A percentile compares a stretch with the other conserved stretches of the same genome.
Conservation (phyloP, 176 grass and related monocot genomes). For the Aegilops longissima region DNA sequence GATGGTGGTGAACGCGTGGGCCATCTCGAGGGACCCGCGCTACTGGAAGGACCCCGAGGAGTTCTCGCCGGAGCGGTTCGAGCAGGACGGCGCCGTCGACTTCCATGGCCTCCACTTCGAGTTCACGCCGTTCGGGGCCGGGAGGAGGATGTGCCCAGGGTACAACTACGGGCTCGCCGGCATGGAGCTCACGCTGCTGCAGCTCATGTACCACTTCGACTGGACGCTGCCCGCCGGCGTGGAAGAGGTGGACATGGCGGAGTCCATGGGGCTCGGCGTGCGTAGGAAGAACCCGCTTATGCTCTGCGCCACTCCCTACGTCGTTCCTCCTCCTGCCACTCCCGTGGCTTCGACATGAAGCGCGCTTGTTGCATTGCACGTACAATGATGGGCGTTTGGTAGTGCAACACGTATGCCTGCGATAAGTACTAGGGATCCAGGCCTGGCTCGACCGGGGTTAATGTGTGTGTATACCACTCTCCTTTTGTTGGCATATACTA, state of each 20-base stretch:
- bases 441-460: too few species aligned
- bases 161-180: conserved; percentile 38
- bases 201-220: conserved; percentile 40
- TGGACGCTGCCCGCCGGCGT: conserved; percentile 35
- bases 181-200: conserved; percentile 32
- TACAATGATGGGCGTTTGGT: too few species aligned
- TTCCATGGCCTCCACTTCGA: conserved; percentile 36
- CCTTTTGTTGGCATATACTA: too few species aligned
- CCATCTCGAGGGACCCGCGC: conserved; percentile 32
- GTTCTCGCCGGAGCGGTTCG: conserved; percentile 49
- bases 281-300: conserved; percentile 24
- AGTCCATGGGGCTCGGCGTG: conserved; percentile 30
- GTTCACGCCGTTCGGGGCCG: conserved; percentile 38
- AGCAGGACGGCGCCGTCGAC: background rate
- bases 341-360: background rate
- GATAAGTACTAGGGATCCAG: too few species aligned
- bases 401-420: too few species aligned
- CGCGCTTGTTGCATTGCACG: background rate
- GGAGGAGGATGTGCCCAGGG: conserved; percentile 40
- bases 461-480: too few species aligned
- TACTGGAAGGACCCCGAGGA: conserved; percentile 37
- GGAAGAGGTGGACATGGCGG: background rate
- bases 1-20: conserved; percentile 48
- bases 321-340: background rate
- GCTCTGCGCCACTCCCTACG: background rate